Percentiles rank a stretch among this genome's conserved stretches.
These are phyloP conservation scores for Vickermania spadyakhi DNA, from an alignment of 208 protist species.

Conservation along the genomic window DNA sequence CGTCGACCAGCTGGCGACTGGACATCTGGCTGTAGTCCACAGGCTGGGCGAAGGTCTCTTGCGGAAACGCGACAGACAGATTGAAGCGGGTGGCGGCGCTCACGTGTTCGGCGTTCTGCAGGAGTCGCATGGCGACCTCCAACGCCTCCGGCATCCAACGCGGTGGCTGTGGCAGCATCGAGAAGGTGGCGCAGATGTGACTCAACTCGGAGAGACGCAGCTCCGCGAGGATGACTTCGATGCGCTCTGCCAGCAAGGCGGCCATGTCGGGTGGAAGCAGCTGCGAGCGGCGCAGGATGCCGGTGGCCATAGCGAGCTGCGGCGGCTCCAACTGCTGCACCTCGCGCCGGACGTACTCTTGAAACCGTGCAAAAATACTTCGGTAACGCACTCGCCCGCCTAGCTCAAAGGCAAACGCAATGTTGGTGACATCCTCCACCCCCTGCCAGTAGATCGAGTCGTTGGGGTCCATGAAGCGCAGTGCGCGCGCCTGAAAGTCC, in stretches of 20 bases:
- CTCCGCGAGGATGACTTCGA: constrained; percentile 67
- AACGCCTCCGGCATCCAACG: constrained; percentile 67
- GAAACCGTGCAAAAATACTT: constrained; percentile 49
- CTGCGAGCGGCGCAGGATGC: constrained; percentile 65
- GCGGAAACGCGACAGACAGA: constrained; percentile 65
- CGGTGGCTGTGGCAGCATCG: constrained; percentile 31
- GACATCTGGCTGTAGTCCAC: constrained; percentile 55
- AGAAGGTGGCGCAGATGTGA: constrained; percentile 76
- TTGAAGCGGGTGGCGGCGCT: constrained; percentile 31
- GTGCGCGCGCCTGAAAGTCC: constrained; percentile 44
- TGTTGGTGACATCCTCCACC: constrained; percentile 48
- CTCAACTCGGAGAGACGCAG: constrained; percentile 69
- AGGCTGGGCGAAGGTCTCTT: constrained; percentile 28
- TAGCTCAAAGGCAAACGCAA: constrained; percentile 74
- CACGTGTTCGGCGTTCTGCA: constrained; percentile 9
- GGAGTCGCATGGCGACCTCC: constrained; percentile 45
- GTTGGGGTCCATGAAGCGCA: constrained; percentile 37
- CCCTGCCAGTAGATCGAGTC: constrained; percentile 38
- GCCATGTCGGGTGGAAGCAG: constrained; percentile 52
- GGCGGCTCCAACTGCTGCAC: constrained; percentile 45
- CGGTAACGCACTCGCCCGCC: constrained; percentile 55
- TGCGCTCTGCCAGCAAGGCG: constrained; percentile 30
- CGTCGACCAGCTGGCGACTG: constrained; percentile 57
- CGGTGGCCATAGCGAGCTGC: constrained; percentile 71
- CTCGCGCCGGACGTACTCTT: constrained; percentile 33